phyloP scores from a whole-genome alignment of 1,139 yeast genomes.

The Geotrichum phurueaensis region DNA sequence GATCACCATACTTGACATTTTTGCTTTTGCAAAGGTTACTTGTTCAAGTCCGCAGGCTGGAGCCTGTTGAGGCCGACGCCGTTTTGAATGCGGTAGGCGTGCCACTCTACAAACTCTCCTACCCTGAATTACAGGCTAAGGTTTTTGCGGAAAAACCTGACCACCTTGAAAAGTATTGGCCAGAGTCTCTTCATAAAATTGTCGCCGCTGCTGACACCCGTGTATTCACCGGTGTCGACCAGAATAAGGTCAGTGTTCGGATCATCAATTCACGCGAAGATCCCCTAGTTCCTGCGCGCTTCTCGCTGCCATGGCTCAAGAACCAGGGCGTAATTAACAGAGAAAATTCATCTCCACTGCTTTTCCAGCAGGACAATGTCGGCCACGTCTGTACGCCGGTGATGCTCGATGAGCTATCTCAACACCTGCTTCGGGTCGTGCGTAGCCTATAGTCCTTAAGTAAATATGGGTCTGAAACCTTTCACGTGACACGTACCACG shows the following conservation, averaged over 20 bases:
- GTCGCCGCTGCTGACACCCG: slow-evolving; percentile 10
- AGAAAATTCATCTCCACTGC: background rate
- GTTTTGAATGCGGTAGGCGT: background rate
- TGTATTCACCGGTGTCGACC: slow-evolving; percentile 1
- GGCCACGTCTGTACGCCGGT: slow-evolving; percentile 14
- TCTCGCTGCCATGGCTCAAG: slow-evolving; percentile 7
- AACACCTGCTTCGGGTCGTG: slow-evolving; percentile 3
- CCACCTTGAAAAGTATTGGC: slow-evolving; percentile 7
- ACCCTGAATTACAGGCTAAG: background rate
- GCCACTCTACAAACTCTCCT: slow-evolving; percentile 4
- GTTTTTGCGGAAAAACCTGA: background rate
- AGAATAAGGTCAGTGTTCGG: background rate
- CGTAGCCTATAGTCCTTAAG: slow-evolving; percentile 3
- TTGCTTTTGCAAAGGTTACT: slow-evolving; percentile 16
- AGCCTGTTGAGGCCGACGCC: slow-evolving; percentile 8
- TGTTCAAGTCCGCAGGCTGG: slow-evolving; percentile 9
- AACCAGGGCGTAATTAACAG: background rate
- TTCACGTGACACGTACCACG: background rate
- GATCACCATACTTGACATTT: slow-evolving; percentile 15
- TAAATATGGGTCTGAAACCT: background rate
- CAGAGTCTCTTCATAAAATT: slow-evolving; percentile 9
- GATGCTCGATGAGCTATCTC: slow-evolving; percentile 11
- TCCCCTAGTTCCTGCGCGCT: slow-evolving; percentile 17
- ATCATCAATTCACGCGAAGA: slow-evolving; percentile 13
- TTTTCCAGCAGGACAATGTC: slow-evolving; percentile 7